Conservation (phyloP, 2,329 filamentous ascomycete species). For the Falciphora oryzae region DNA sequence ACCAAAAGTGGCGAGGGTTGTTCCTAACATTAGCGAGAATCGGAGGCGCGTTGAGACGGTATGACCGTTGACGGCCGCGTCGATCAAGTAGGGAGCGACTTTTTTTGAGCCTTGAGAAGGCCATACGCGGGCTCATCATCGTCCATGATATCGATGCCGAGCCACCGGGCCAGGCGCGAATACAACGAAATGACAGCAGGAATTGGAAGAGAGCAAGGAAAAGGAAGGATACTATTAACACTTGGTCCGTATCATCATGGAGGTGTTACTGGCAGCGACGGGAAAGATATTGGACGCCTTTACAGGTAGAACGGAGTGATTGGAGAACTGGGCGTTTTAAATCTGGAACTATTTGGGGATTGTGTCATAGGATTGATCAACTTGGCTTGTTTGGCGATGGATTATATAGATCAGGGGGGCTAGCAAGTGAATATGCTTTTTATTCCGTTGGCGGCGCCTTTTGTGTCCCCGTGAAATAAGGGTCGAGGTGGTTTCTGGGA, state of each 20-base stretch:
- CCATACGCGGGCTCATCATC: background rate
- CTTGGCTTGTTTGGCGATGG: background rate
- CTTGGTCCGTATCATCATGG: background rate
- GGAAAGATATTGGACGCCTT: background rate
- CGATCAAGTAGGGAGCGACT: background rate
- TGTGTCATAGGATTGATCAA: too few species aligned
- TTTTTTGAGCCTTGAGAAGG: background rate
- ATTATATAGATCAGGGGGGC: background rate
- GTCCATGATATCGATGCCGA: background rate
- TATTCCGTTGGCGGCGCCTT: too few species aligned
- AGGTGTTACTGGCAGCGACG: too few species aligned
- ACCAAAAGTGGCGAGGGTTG: constrained; percentile 30
- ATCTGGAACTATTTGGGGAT: background rate
- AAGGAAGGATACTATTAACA: background rate
- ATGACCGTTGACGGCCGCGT: background rate
- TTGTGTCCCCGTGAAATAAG: too few species aligned
- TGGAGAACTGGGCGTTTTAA: background rate
- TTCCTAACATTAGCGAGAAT: constrained; percentile 32
- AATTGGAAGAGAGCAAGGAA: too few species aligned
- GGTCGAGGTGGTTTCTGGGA: too few species aligned
- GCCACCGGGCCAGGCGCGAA: background rate
- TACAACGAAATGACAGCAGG: background rate
- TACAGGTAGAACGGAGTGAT: background rate
- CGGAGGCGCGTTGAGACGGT: constrained; percentile 25
- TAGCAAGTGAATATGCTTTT: background rate